Base-by-base conservation (phyloP, 352 stramenopile genomes). In the Aphanomyces cochlioides region DNA sequence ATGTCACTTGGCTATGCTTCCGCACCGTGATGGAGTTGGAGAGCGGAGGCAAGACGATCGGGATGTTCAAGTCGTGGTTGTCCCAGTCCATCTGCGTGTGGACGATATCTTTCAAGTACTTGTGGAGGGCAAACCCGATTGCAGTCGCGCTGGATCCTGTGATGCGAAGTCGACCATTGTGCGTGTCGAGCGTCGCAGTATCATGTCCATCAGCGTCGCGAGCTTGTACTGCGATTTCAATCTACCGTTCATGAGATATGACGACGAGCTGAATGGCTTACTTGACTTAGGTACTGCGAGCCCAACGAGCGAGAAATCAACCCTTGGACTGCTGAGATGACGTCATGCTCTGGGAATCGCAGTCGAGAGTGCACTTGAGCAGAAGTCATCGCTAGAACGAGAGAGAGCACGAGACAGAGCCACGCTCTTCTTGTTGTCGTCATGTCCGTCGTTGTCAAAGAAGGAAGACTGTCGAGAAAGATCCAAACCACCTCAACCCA, bases 61-160 rank as follows among this genome's bases (percentile, higher is more conserved):
- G 84, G 0, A 93, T 67, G 21, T 81, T 75, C 41, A 90, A 76
- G 63, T 78, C 80, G 72, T 93, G 83, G 72, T 90, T 85, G 75
- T 91, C 81, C 85, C 85, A 93, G 74, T 93, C 83, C 3, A 80
- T 90, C 63, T 93, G 85, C 41, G 85, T 91, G 58, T 84, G 82
- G 56, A 93, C 66, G 8, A 81, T 68, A 5, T 72, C 80, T 77
- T 93, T 93, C 19, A 93, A 72, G 69, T 91, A 93, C 79, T 80
- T 88, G 56, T 93, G 85, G 37, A 93, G 72, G 7, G 76, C 83
- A 71, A 89, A 93, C 37, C 82, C 77, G 74, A 90, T 90, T 43
- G 85, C 81, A 5, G 82, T 90, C 10, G 77, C 85, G 19, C 80
- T 82, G 50, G 69, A 86, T n/a, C 74, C 80, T 0, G 78, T 67